Evolutionary conservation across 2,329 filamentous ascomycete genomes (phyloP).

Genomic region (Coccinonectria pachysandricola): DNA sequence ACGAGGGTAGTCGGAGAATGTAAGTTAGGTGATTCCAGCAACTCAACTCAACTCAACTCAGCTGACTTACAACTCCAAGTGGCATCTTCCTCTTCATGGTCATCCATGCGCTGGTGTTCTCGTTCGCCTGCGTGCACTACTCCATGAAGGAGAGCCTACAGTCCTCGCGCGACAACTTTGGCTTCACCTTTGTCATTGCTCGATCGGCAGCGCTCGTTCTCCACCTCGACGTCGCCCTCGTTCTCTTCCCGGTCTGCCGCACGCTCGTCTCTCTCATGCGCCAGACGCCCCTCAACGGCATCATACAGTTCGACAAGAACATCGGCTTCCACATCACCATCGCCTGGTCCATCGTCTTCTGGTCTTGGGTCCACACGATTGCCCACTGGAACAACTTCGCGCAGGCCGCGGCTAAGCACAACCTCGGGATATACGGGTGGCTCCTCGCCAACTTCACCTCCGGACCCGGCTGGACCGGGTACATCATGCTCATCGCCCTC

Average conservation of each 20-base stretch:
- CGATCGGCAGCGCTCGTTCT: slow-evolving; percentile 65
- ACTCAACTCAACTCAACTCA: not conserved
- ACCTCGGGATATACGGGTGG: slow-evolving; percentile 68
- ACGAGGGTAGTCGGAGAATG: slow-evolving; percentile 74
- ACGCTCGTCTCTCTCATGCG: slow-evolving; percentile 73
- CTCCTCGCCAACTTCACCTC: slow-evolving; percentile 67
- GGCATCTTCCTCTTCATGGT: slow-evolving; percentile 69
- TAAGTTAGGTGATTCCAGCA: slow-evolving; percentile 32
- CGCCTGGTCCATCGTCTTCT: slow-evolving; percentile 82
- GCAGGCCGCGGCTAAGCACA: slow-evolving; percentile 62
- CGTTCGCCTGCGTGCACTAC: slow-evolving; percentile 73
- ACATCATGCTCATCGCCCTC: slow-evolving; percentile 69
- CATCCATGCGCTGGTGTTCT: slow-evolving; percentile 66
- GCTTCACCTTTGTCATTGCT: slow-evolving; percentile 67
- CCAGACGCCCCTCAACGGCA: slow-evolving; percentile 73
- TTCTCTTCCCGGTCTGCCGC: slow-evolving; percentile 73
- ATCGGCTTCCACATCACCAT: slow-evolving; percentile 80
- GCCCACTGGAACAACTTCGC: slow-evolving; percentile 84
- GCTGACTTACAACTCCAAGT: slow-evolving; percentile 28
- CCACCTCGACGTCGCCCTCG: slow-evolving; percentile 70
- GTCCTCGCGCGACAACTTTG: slow-evolving; percentile 56
- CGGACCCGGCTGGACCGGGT: slow-evolving; percentile 77
- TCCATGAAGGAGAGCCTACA: slow-evolving; percentile 66
- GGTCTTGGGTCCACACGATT: slow-evolving; percentile 76
- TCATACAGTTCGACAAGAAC: slow-evolving; percentile 84